Percentiles rank a stretch among this genome's conserved stretches.
phyloP scores from a whole-genome alignment of 2,329 filamentous ascomycete genomes.

The Aaosphaeria pasadenensis region DNA sequence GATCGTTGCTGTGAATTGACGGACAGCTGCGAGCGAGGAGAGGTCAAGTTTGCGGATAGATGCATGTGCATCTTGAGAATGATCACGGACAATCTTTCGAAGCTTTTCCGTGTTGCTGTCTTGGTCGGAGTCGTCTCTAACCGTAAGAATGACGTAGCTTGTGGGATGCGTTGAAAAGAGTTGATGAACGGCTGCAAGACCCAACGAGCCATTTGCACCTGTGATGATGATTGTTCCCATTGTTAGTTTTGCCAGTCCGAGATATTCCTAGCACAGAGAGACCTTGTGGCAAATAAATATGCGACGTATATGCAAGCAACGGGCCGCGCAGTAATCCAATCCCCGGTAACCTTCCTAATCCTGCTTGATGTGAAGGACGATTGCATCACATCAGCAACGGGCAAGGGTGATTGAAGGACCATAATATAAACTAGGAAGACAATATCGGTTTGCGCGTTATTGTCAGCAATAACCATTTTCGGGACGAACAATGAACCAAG shows the following conservation, averaged over 20 bases:
- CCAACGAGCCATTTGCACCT: constrained; percentile 23
- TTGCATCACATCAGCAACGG: too few relatives aligned
- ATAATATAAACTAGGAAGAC: too few relatives aligned
- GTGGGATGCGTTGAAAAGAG: constrained; percentile 12
- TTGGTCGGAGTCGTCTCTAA: constrained; percentile 11
- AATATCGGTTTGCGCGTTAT: too few relatives aligned
- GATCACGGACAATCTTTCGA: constrained; percentile 6
- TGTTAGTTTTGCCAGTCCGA: neutral
- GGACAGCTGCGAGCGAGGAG: constrained; percentile 8
- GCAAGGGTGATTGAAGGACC: too few relatives aligned
- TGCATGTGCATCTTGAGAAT: constrained; percentile 4
- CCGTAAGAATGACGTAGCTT: constrained; percentile 13
- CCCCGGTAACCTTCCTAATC: too few relatives aligned
- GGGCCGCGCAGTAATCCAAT: too few relatives aligned
- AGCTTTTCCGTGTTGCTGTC: constrained; percentile 18
- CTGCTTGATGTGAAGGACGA: too few relatives aligned
- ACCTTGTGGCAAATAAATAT: too few relatives aligned
- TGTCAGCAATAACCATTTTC: too few relatives aligned
- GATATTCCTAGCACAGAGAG: too few relatives aligned
- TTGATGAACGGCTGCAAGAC: constrained; percentile 13
- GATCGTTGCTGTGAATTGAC: constrained; percentile 9
- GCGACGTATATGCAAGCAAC: too few relatives aligned
- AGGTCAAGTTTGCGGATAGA: constrained; percentile 17
- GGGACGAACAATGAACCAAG: too few relatives aligned
- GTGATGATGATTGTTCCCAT: constrained; percentile 15